Conservation (phyloP, 2,329 filamentous ascomycete species). For the Fusarium chaquense region DNA sequence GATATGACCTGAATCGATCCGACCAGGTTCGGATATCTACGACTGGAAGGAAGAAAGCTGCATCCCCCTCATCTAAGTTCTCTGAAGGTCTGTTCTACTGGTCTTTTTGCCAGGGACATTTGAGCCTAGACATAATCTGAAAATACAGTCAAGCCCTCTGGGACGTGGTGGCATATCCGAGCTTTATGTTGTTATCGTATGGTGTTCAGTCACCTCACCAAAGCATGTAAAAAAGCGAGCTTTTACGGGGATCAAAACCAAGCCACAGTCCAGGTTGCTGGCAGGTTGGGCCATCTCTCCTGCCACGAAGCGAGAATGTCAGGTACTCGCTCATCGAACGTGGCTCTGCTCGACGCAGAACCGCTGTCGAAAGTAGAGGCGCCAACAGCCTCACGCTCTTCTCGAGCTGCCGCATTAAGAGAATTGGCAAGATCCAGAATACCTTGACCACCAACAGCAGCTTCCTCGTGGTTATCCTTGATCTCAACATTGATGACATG, state of each 20-base stretch:
- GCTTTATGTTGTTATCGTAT: background rate
- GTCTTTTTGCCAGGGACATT: background rate
- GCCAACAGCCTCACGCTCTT: constrained; percentile 78
- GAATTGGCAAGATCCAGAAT: constrained; percentile 92
- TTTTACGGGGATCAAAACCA: constrained; percentile 75
- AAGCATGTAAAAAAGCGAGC: background rate
- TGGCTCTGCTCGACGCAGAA: constrained; percentile 72
- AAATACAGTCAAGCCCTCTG: background rate
- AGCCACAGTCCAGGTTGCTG: constrained; percentile 91
- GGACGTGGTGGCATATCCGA: background rate
- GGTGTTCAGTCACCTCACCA: background rate
- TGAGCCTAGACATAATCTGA: background rate
- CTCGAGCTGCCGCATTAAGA: constrained; percentile 81
- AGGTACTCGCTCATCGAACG: constrained; percentile 93
- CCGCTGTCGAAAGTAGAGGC: constrained; percentile 76
- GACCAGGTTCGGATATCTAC: constrained; percentile 16
- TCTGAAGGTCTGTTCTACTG: background rate
- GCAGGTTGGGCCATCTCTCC: constrained; percentile 91
- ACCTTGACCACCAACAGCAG: constrained; percentile 86
- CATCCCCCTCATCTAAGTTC: background rate
- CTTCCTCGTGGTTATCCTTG: constrained; percentile 97
- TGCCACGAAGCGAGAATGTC: constrained; percentile 95
- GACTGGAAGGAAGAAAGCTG: constrained; percentile 3
- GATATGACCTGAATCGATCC: background rate
- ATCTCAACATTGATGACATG: constrained; percentile 99